Percentiles rank a stretch among this genome's conserved stretches.
Evolutionary conservation across 768 basidiomycete species (phyloP).

Genomic region (Rickenella mellea): DNA sequence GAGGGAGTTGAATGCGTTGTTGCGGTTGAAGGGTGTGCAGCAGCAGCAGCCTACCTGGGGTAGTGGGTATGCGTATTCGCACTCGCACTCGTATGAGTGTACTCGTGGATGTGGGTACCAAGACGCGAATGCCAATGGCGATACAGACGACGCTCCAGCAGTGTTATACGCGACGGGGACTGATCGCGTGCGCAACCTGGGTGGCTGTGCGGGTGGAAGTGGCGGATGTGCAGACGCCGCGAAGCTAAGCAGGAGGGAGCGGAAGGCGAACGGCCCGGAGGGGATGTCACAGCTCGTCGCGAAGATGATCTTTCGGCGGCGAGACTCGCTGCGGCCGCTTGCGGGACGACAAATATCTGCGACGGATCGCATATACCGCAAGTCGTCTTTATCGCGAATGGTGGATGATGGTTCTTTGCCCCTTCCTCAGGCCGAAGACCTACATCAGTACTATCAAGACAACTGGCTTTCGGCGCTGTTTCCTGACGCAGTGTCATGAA

Average conservation of each 20-base stretch:
- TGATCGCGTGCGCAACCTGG: too few relatives aligned
- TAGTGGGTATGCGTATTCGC: too few relatives aligned
- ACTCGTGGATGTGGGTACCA: too few relatives aligned
- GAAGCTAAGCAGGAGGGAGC: neutral
- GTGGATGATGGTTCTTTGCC: too few relatives aligned
- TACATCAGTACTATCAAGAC: too few relatives aligned
- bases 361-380: neutral
- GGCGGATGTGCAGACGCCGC: neutral
- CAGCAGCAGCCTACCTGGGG: neutral
- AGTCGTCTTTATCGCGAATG: too few relatives aligned
- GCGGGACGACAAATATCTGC: neutral
- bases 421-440: too few relatives aligned
- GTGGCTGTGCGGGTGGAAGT: too few relatives aligned
- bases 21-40: neutral
- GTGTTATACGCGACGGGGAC: neutral
- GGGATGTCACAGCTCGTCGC: neutral
- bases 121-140: too few relatives aligned
- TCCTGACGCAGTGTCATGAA: too few relatives aligned
- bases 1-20: neutral
- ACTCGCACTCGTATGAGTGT: neutral
- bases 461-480: too few relatives aligned
- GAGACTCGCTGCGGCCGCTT: neutral
- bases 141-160: neutral
- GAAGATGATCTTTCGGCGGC: conserved; percentile 1
- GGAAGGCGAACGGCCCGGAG: too few relatives aligned